Evolutionary conservation across 805 yeast genomes (phyloP).

Genomic region (Starmerella floricola): DNA sequence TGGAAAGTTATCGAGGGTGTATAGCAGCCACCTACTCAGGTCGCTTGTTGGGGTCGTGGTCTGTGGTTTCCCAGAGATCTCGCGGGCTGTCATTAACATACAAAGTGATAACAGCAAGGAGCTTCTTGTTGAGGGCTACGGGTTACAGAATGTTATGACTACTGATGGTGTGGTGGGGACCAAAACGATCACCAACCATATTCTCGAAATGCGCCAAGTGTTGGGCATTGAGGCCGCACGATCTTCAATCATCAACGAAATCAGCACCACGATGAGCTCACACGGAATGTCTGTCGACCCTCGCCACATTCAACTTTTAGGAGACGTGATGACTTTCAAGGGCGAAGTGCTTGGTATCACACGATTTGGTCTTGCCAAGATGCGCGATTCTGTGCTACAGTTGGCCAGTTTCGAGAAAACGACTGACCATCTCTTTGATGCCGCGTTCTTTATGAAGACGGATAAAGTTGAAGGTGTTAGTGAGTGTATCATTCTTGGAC

Average conservation of each 20-base stretch:
- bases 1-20: conserved; percentile 7
- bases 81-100: conserved; percentile 94
- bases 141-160: conserved; percentile 88
- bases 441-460: conserved; percentile 93
- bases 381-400: conserved; percentile 96
- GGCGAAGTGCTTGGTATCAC: conserved; percentile 98
- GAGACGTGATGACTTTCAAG: conserved; percentile 97
- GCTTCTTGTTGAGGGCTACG: conserved; percentile 93
- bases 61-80: conserved; percentile 80
- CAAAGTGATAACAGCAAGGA: conserved; percentile 72
- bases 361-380: conserved; percentile 91
- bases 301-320: conserved; percentile 92
- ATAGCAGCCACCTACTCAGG: conserved; percentile 50
- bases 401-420: conserved; percentile 96
- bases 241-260: conserved; percentile 81
- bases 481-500: conserved; percentile 94
- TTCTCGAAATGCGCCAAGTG: conserved; percentile 76
- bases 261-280: conserved; percentile 94
- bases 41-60: conserved; percentile 78
- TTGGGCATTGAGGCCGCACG: conserved; percentile 98
- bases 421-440: conserved; percentile 95
- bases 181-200: conserved; percentile 81
- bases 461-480: conserved; percentile 96
- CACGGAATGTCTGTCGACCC: conserved; percentile 99
- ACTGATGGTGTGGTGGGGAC: conserved; percentile 93